Evolutionary conservation across 768 basidiomycete genomes (phyloP).

Genomic region (Paxillus ammoniavirescens): DNA sequence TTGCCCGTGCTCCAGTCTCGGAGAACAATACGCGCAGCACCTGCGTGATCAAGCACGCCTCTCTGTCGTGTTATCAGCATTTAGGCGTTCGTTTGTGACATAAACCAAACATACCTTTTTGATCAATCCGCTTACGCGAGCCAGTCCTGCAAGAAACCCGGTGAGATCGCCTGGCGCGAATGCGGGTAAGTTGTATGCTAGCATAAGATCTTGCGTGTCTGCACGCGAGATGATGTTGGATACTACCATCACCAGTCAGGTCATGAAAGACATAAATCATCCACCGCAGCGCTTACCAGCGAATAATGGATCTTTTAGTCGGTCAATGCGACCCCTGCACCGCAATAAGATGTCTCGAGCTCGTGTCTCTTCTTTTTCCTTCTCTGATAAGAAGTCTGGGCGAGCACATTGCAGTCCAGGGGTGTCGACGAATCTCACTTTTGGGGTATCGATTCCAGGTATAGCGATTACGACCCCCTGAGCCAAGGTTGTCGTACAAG

Average conservation of each 20-base stretch:
- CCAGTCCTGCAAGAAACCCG: constrained; percentile 75
- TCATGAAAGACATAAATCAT: constrained; percentile 2
- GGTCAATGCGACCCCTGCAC: constrained; percentile 78
- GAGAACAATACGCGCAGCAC: constrained; percentile 75
- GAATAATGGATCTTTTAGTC: constrained; percentile 74
- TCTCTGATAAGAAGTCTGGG: constrained; percentile 29
- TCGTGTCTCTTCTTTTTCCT: constrained; percentile 24
- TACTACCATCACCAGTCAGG: constrained; percentile 41
- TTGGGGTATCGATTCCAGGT: constrained; percentile 35
- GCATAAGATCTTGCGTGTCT: constrained; percentile 80
- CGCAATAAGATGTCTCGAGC: constrained; percentile 77
- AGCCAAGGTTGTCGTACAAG: constrained; percentile 67
- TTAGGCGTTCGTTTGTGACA: constrained; percentile 1
- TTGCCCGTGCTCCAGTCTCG: constrained; percentile 82
- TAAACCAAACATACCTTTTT: constrained; percentile 58
- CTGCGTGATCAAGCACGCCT: constrained; percentile 68
- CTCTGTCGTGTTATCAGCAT: constrained; percentile 42
- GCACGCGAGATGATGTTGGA: constrained; percentile 66
- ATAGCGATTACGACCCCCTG: constrained; percentile 57
- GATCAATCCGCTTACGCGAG: constrained; percentile 69
- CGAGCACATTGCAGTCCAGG: constrained; percentile 71
- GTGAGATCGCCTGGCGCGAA: constrained; percentile 65
- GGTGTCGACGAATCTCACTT: constrained; percentile 77
- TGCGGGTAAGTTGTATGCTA: constrained; percentile 82
- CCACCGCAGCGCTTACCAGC: constrained; percentile 50